Evolutionary conservation across 345 rosid genomes (phyloP).

Genomic region (Lumnitzera littorea): DNA sequence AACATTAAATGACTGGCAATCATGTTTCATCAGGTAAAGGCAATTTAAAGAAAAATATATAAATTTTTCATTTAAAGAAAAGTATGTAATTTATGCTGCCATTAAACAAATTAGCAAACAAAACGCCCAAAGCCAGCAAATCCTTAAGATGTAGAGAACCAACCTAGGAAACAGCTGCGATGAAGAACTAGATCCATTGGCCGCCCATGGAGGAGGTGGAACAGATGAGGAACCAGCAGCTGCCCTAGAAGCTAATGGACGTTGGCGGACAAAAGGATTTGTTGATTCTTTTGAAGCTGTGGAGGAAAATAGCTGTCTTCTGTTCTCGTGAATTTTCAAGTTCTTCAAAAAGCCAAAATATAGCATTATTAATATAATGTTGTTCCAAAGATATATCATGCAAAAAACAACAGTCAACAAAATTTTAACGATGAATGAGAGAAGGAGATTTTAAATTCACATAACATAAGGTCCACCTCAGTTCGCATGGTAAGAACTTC

Average conservation of each 20-base stretch:
- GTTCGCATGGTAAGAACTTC: slow-evolving; percentile 62
- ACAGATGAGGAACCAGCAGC: slow-evolving; percentile 27
- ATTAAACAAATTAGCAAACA: no score
- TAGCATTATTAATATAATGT: not conserved
- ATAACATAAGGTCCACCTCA: slow-evolving; percentile 21
- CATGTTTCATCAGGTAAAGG: no score
- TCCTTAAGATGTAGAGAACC: not conserved
- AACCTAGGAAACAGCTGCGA: slow-evolving; percentile 45
- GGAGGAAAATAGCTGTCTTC: slow-evolving; percentile 55
- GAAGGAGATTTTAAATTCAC: not conserved
- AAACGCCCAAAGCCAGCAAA: no score
- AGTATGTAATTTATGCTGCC: no score
- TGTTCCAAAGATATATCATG: not conserved
- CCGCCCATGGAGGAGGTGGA: slow-evolving; percentile 61
- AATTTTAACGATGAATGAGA: not conserved
- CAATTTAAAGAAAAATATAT: no score
- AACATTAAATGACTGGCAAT: no score
- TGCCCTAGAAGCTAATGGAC: slow-evolving; percentile 41
- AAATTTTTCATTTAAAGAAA: no score
- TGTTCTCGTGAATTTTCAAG: slow-evolving; percentile 51
- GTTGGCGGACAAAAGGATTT: slow-evolving; percentile 63
- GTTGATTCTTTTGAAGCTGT: slow-evolving; percentile 36
- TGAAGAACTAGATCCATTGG: slow-evolving; percentile 39
- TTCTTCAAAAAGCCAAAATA: slow-evolving; percentile 24
- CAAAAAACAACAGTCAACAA: not conserved